Percentiles rank a stretch among this genome's conserved stretches.
Conservation (phyloP, 2,329 filamentous ascomycete genomes). For the Alternaria solani region DNA sequence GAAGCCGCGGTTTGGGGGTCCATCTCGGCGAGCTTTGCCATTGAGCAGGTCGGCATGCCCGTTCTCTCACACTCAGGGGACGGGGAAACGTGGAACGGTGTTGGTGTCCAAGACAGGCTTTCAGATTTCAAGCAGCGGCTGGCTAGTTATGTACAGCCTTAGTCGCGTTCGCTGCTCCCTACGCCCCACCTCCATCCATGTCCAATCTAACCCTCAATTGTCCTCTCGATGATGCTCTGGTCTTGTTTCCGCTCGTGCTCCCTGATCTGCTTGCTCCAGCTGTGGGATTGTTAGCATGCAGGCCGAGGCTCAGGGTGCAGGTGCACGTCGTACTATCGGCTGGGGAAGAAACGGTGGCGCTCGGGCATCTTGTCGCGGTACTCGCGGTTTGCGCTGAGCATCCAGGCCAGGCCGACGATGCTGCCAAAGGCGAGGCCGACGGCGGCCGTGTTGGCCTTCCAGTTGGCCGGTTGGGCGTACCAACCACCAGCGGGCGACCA, state of each 20-base stretch:
- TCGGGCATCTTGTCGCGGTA: constrained; percentile 78
- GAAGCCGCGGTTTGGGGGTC: constrained; percentile 81
- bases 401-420: constrained; percentile 73
- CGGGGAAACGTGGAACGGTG: constrained; percentile 60
- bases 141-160: constrained; percentile 51
- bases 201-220: constrained; percentile 16
- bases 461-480: constrained; percentile 95
- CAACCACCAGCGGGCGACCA: constrained; percentile 98
- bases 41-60: constrained; percentile 92
- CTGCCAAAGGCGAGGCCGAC: constrained; percentile 73
- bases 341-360: constrained; percentile 79
- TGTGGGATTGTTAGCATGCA: constrained; percentile 49
- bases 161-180: constrained; percentile 25
- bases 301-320: constrained; percentile 2
- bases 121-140: constrained; percentile 52
- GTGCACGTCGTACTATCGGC: constrained; percentile 73
- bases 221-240: constrained; percentile 32
- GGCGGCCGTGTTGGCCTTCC: constrained; percentile 88
- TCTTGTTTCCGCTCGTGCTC: constrained; percentile 68
- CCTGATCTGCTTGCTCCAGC: constrained; percentile 76
- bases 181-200: neutral
- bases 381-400: constrained; percentile 77
- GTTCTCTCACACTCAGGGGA: constrained; percentile 51
- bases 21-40: constrained; percentile 88
- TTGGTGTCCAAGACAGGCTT: constrained; percentile 54